These are phyloP conservation scores for Smittium culicis DNA, from an alignment of 371 early-diverging fungal genomes.

Conservation along the genomic window DNA sequence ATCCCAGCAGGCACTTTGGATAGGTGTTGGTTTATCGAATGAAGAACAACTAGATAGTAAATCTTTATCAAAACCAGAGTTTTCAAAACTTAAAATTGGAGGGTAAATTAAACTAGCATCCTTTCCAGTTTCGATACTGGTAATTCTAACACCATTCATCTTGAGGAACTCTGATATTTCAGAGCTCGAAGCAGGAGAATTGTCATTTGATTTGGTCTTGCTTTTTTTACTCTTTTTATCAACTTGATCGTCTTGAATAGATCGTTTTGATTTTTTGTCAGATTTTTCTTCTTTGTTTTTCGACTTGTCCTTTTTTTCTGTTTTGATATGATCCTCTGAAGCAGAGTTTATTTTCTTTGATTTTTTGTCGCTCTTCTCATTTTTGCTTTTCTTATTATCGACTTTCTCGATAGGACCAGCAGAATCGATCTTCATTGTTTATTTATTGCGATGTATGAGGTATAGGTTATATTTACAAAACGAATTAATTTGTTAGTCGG, in stretches of 20 bases:
- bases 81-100: slow-evolving; percentile 61
- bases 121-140: slow-evolving; percentile 38
- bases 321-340: neutral
- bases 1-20: slow-evolving; percentile 96
- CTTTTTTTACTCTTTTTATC: neutral
- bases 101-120: slow-evolving; percentile 26
- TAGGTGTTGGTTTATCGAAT: slow-evolving; percentile 88
- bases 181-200: slow-evolving; percentile 13
- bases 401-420: neutral
- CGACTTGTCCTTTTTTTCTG: neutral
- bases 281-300: slow-evolving; percentile 3
- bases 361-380: neutral
- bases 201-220: slow-evolving; percentile 14
- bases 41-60: slow-evolving; percentile 67
- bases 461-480: too few relatives aligned
- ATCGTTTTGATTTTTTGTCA: neutral
- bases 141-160: slow-evolving; percentile 49
- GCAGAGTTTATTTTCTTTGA: neutral
- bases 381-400: neutral
- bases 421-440: too few relatives aligned
- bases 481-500: too few relatives aligned
- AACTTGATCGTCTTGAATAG: neutral
- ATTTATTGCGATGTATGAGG: too few relatives aligned
- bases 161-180: slow-evolving; percentile 41
- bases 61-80: slow-evolving; percentile 51